A percentile compares a stretch with the other conserved stretches of the same genome.
These are phyloP conservation scores for Boletales sp. DNA, from an alignment of 768 basidiomycete species.

Conservation along the genomic window DNA sequence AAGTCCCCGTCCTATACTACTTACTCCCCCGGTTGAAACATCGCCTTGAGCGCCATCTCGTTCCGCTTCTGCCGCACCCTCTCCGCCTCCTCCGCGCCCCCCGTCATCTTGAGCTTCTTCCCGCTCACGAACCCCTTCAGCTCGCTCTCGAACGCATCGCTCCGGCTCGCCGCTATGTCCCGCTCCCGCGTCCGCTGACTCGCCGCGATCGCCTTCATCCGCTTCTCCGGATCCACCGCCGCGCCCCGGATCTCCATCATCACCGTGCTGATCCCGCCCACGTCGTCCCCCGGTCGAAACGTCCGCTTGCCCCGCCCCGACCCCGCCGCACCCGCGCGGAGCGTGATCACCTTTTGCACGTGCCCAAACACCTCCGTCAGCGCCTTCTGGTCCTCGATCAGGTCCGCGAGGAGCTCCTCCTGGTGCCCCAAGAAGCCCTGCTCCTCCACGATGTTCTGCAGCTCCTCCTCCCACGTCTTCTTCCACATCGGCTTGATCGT, in stretches of 20 bases:
- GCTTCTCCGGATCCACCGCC: constrained; percentile 72
- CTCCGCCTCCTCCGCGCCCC: constrained; percentile 89
- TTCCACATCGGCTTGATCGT: constrained; percentile 96
- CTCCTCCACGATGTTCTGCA: constrained; percentile 96
- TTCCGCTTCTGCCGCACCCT: constrained; percentile 81
- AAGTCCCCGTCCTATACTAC: too few species aligned
- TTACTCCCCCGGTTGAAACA: constrained; percentile 51
- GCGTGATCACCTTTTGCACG: constrained; percentile 82
- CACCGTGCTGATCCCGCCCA: constrained; percentile 63
- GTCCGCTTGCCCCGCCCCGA: constrained; percentile 37
- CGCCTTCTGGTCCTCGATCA: constrained; percentile 92
- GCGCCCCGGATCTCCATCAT: constrained; percentile 90
- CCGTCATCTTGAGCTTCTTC: constrained; percentile 92
- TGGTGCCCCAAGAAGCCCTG: constrained; percentile 93
- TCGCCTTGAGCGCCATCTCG: constrained; percentile 82
- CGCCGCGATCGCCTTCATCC: constrained; percentile 90
- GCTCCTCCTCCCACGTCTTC: constrained; percentile 96
- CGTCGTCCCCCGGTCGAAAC: constrained; percentile 70
- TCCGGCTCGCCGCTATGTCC: constrained; percentile 63
- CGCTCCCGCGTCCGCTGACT: constrained; percentile 77
- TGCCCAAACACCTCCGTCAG: constrained; percentile 82
- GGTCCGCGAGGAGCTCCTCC: constrained; percentile 83
- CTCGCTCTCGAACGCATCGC: constrained; percentile 85
- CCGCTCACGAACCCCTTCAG: constrained; percentile 80
- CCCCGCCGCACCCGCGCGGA: constrained; percentile 48